A percentile compares a stretch with the other conserved stretches of the same genome.
These are phyloP conservation scores for Fusarium abutilonis DNA, from an alignment of 2,329 filamentous ascomycete genomes.

Conservation along the genomic window DNA sequence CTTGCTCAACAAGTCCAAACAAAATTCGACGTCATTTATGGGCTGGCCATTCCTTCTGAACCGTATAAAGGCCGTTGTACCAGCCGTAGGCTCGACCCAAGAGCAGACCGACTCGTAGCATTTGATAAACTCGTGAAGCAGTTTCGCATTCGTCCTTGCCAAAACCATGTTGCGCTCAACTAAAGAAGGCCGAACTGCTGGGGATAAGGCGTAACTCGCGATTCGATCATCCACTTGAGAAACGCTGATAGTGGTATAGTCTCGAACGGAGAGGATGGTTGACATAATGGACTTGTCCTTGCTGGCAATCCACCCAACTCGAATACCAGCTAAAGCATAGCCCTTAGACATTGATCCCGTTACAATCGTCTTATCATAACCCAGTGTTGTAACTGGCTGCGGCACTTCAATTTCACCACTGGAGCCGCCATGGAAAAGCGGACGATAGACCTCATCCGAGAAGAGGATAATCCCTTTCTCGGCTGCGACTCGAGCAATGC, in stretches of 20 bases:
- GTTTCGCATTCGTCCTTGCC: constrained; percentile 71
- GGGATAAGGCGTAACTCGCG: constrained; percentile 76
- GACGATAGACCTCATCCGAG: constrained; percentile 84
- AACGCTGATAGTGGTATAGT: constrained; percentile 89
- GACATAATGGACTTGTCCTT: constrained; percentile 70
- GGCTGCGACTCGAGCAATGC: constrained; percentile 71
- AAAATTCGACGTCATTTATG: constrained; percentile 79
- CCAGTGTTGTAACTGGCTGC: constrained; percentile 72
- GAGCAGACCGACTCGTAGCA: constrained; percentile 70
- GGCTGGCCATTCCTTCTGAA: constrained; percentile 69
- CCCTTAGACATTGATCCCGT: constrained; percentile 89
- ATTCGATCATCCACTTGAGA: constrained; percentile 84
- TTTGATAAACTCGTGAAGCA: constrained; percentile 74
- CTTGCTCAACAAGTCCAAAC: constrained; percentile 71
- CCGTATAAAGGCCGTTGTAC: constrained; percentile 81
- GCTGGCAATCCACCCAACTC: constrained; percentile 84
- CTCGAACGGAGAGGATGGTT: constrained; percentile 70
- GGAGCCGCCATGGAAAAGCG: constrained; percentile 74
- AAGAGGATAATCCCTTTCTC: constrained; percentile 73
- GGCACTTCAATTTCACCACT: constrained; percentile 65
- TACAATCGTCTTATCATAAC: constrained; percentile 75
- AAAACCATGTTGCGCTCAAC: constrained; percentile 68
- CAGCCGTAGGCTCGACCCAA: constrained; percentile 80
- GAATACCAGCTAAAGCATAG: constrained; percentile 82
- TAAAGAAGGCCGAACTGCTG: constrained; percentile 52